Base-by-base conservation (phyloP, 179 eudicot genomes). In the Corrigiola litoralis region DNA sequence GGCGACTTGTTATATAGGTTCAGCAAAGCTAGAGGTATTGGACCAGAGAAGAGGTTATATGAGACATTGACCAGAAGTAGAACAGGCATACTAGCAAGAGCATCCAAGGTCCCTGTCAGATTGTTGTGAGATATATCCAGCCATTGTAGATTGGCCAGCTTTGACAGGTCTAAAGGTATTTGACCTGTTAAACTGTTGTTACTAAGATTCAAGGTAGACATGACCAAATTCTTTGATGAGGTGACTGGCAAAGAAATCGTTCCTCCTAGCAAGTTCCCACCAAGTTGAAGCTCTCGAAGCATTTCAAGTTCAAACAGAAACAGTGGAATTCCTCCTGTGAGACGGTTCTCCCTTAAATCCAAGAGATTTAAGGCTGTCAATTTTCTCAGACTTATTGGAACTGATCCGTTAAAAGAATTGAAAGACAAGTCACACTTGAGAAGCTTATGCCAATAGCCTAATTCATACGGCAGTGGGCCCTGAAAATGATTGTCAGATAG, bases 261-360 rank as follows among this genome's bases (percentile, higher is more conserved):
- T 68, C 98, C 96, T 50, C 79, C 87, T 14, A 92, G 72, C 13
- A 52, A 47, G 69, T 89, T 92, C 31, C 76, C 87, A 37, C 90
- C 95, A 27, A 92, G 80, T 65, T 81, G 87, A 70, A 92, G 74
- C 67, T 54, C 79, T 17, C 53, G 69, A 44, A 92, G 81, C 53
- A 24, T 72, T 18, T 70, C 54, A 18, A 80, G 63, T 61, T 77
- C 74, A 51, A 80, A 84, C 41, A 87, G 61, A 41, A 69, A 77
- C 0, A 73, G 21, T 27, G 98, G 88, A 58, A 92, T 47, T 36
- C 84, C 89, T 27, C 95, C 92, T 2, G 77, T 70, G 11, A 92
- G 77, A 32, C 18, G 70, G 69, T 89, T 89, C 49, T 80, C 96
- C 40, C 87, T 77, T 24, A 92, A 70, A 71, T 58, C 70, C 61